These are phyloP conservation scores for Chrysochromulina tobinii DNA, from an alignment of 78 protist genomes.

Conservation along the genomic window DNA sequence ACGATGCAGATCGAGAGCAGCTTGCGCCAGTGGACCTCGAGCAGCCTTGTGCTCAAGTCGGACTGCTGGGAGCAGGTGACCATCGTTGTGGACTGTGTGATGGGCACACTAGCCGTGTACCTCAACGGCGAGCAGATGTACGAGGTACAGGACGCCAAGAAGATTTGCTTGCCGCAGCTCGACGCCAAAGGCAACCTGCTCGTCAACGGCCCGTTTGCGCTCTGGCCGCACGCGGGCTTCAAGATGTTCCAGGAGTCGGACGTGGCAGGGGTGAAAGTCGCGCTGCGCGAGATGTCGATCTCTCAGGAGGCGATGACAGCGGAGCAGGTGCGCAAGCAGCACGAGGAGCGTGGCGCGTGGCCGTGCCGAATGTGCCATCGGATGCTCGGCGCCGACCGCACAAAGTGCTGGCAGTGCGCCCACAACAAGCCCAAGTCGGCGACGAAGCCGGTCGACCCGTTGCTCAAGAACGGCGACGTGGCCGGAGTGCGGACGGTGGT, in stretches of 20 bases:
- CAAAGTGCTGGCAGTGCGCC: not conserved
- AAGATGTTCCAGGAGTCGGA: not conserved
- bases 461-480: not conserved
- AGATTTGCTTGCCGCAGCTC: not conserved
- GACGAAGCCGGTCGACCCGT: not conserved
- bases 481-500: not conserved
- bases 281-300: not conserved
- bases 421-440: not conserved
- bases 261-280: not conserved
- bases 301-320: not conserved
- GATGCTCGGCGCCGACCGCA: not conserved
- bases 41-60: not conserved
- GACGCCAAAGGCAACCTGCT: no score
- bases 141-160: not conserved
- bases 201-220: not conserved
- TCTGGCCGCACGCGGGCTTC: not conserved
- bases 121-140: not conserved
- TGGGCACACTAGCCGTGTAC: not conserved
- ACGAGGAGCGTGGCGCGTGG: not conserved
- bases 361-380: not conserved
- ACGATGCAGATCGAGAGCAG: not conserved
- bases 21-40: not conserved
- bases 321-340: not conserved
- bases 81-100: not conserved
- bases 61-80: not conserved